Base-by-base conservation (phyloP, 2,329 filamentous ascomycete species). In the Cordyceps javanica region DNA sequence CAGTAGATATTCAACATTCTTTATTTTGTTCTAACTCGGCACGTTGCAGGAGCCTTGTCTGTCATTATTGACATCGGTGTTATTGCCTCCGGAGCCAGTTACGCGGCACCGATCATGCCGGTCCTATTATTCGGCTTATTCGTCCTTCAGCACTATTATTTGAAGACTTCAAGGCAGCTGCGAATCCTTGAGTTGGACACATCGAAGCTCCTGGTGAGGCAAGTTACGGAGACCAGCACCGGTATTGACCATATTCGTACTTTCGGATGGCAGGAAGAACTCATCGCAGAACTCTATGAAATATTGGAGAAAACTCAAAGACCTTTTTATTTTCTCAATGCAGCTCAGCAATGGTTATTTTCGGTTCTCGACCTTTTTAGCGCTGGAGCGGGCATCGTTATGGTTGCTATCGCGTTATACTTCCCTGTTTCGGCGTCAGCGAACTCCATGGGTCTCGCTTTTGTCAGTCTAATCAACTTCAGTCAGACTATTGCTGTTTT, bases 341-440 rank as follows among this genome's bases (percentile, higher is more conserved):
- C 75, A 28, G 73, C 81, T 14, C 82, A 85, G 63, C 72, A 78
- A 41, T 85, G 82, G 82, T 67, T 82, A 0, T 73, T 68, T 0
- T 64, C 82, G 2, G 76, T 79, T 1, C 62, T 82, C 4, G 76
- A 79, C 59, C 64, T 80, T 10, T 67, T 78, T 4, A 73, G 77
- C 2, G 72, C 75, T 0, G 72, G 64, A 1, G 68, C 80, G 26
- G 76, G 76, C 0, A 69, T 75, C 2, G 61, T 77, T 9, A 61
- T 80, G 5, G 73, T 81, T 14, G 66, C 72, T 11, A 65, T 80
- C 3, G 73, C 75, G 1, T 71, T 78, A 2, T 3, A 56, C n/a
- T 53, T 60, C 60, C 46, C 54, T 13, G 19, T 38, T 46, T 19
- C 42, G 39, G 34, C 55, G 46, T 23, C 57, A 54, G 14, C 55